Evolutionary conservation across 2,329 filamentous ascomycete species (phyloP), one percentile per base, ranked within the genome.

Genomic region (Exophiala phaeomuriformis): DNA sequence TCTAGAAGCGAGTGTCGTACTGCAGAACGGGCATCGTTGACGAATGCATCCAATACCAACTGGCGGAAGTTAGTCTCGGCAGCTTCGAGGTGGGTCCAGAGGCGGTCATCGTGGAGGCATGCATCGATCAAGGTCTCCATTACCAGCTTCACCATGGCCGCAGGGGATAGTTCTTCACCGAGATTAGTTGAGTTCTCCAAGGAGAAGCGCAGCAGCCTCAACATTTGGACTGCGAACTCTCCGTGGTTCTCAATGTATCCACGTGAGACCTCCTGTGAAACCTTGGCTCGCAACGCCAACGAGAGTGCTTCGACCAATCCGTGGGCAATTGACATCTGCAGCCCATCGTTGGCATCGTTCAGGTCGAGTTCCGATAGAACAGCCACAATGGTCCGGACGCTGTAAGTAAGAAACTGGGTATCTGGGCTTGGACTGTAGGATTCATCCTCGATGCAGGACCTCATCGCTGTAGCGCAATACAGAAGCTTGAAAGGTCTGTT

Each of bases 401-500:
- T 72, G 51, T 73, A 73, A 41, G 62, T 63, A 8, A 73, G 64
- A 47, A 73, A 71, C n/a, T 58, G 58, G 49, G 66, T 63, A 36
- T 69, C 66, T 10, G 68, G 65, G 4, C 64, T 63, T 9, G 64
- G 56, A 64, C 72, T 69, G 12, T 69, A 61, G 5, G 63, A 70
- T 65, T 72, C 71, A 57, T 69, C 69, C 29, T 74, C 71, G 37
- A 89, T 74, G 65, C 83, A 85, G 51, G 82, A 77, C 27, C 75
- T 72, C 37, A 95, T 73, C 0, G 83, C 80, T 64, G 85, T 78
- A 1, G 89, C 70, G 2, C 85, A 84, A 65, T 90, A 94, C 0
- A 90, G 74, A 1, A 82, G 82, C 62, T 85, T 86, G 72, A 83
- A 90, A 1, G 85, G 84, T 54, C 85, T 82, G 0, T 79, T 77